Base-by-base conservation (phyloP, 202 grass and related monocot genomes). In the Schoenoplectus triqueter region DNA sequence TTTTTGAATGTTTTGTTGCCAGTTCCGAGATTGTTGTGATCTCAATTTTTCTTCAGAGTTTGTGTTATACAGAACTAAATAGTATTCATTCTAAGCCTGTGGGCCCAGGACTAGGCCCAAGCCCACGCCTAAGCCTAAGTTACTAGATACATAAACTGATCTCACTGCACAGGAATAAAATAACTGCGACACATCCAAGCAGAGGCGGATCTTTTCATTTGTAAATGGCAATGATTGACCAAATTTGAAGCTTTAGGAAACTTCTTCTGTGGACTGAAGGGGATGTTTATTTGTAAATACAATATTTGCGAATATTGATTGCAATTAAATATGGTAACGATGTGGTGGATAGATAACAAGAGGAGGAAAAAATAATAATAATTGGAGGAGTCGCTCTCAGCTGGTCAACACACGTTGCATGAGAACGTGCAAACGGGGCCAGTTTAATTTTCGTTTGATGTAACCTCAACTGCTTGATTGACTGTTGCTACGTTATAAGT, bases 381-480 rank as follows among this genome's bases (percentile, higher is more conserved):
- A 75, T 10, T 31, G 44, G 15, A 48, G 20, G 17, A 49, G 50
- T 56, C 50, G 7, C 50, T 76, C 49, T 76, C 73, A 44, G 74
- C 47, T 69, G 63, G 63, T 83, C 81, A 66, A 70, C 64, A 51
- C 81, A 83, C 81, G 65, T 83, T 83, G 81, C 81, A 83, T 83
- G 81, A 70, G 81, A 83, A 83, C 81, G 48, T 83, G 48, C 64
- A 69, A 70, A 41, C 31, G 39, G 50, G 81, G 0, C 47, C 47
- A 83, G 6, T 57, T 68, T 57, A 22, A 41, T n/a, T 83, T 39
- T 50, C 9, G 0, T 55, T 55, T 78, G 72, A 78, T 78, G 50
- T 42, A 60, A 31, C 13, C 55, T 59, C 74, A 60, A 78, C 72
- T 77, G 50, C 19, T 78, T 59, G 31, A 78, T 78, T 41, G 17